These are phyloP conservation scores for Leishmania martiniquensis DNA, from an alignment of 208 protist species.

Conservation along the genomic window DNA sequence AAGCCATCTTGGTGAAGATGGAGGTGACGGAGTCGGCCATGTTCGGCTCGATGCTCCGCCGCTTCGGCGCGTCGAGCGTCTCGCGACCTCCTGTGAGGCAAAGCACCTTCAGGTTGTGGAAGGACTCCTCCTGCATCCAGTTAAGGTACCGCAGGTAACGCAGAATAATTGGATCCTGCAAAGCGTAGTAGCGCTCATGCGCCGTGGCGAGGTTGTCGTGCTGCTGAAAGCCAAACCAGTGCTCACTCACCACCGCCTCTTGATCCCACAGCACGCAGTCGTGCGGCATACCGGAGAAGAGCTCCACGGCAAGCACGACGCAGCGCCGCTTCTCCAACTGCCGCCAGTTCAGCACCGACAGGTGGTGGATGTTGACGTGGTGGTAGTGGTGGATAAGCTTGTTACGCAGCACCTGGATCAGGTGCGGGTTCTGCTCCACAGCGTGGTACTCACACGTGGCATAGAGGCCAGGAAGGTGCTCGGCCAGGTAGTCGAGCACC, in stretches of 20 bases:
- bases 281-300: slow-evolving; percentile 85
- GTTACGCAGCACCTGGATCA: slow-evolving; percentile 74
- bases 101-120: slow-evolving; percentile 83
- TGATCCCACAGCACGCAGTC: slow-evolving; percentile 80
- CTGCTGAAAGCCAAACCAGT: slow-evolving; percentile 85
- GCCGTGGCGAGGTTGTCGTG: slow-evolving; percentile 78
- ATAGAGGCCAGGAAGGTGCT: slow-evolving; percentile 87
- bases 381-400: slow-evolving; percentile 82
- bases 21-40: slow-evolving; percentile 51
- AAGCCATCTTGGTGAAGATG: slow-evolving; percentile 69
- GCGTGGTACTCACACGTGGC: slow-evolving; percentile 82
- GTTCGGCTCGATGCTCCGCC: slow-evolving; percentile 60
- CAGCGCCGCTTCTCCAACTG: slow-evolving; percentile 75
- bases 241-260: slow-evolving; percentile 79
- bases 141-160: slow-evolving; percentile 87
- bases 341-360: slow-evolving; percentile 84
- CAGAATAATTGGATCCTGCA: slow-evolving; percentile 77
- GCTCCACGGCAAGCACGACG: slow-evolving; percentile 78
- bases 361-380: slow-evolving; percentile 75
- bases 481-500: slow-evolving; percentile 82
- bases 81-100: slow-evolving; percentile 80
- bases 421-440: slow-evolving; percentile 78
- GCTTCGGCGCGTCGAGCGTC: slow-evolving; percentile 67
- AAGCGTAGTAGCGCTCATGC: slow-evolving; percentile 65
- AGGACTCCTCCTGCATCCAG: slow-evolving; percentile 90